Base-by-base conservation (phyloP, 2,329 filamentous ascomycete species). In the Phialophora tarda region DNA sequence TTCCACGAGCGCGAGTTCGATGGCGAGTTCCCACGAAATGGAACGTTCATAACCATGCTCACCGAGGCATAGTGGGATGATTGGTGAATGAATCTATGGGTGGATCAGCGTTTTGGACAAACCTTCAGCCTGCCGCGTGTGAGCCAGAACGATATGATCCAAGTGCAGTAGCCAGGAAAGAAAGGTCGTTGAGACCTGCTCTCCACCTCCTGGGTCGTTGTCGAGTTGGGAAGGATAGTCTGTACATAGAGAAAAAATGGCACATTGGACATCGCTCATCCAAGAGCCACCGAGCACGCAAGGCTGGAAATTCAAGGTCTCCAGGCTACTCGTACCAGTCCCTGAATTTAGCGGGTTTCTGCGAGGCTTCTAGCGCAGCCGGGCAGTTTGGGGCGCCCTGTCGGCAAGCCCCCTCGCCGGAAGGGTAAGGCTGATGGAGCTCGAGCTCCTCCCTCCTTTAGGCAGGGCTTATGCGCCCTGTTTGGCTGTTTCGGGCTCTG, bases 331-430 rank as follows among this genome's bases (percentile, higher is more conserved):
- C 26, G 26, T 24, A 23, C n/a, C 1, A 53, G 48, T 26, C 23
- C 48, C 48, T 53, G 48, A 26, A 53, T 24, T 53, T 53, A 53
- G 48, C 23, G 48, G 14, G 26, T 12, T 53, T 53, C 48, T 53
- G 48, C 23, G 14, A 3, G 23, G 23, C 48, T 53, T 53, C 48
- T 53, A 53, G 48, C 26, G 48, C 26, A 5, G 48, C 48, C 48
- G 48, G 26, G 21, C 48, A 53, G 48, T 26, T 24, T 51, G 26
- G 48, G 24, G 24, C 21, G 21, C 21, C 10, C 23, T 8, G 10
- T 12, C 21, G 48, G 48, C 8, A 24, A 53, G 48, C 48, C 23
- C 10, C 12, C 23, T 26, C 48, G 48, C 23, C 21, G 21, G 23
- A 23, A 14, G 48, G 23, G 23, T 53, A 53, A 14, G 23, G 48